These are phyloP conservation scores for Penicillium sp. DNA, from an alignment of 2,329 filamentous ascomycete species.

Conservation along the genomic window DNA sequence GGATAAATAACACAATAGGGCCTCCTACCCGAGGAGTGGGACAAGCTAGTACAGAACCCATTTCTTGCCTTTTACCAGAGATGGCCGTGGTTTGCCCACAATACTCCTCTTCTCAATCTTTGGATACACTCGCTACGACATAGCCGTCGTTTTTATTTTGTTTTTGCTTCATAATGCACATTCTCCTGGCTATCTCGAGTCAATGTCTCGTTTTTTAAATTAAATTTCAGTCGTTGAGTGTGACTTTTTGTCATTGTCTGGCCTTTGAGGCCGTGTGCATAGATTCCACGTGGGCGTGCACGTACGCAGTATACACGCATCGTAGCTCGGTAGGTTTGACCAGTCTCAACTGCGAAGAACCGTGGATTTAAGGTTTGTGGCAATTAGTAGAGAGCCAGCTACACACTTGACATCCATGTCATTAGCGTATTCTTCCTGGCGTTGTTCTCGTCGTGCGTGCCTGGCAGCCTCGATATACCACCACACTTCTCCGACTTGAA, in stretches of 20 bases:
- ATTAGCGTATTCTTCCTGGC: no score
- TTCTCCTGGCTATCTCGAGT: not conserved
- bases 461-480: no score
- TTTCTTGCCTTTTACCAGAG: slow-evolving; percentile 82
- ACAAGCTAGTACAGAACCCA: slow-evolving; percentile 72
- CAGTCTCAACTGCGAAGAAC: no score
- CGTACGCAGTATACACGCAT: no score
- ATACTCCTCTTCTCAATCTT: slow-evolving; percentile 65
- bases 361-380: no score
- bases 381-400: no score
- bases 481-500: no score
- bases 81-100: slow-evolving; percentile 70
- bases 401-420: no score
- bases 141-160: slow-evolving; percentile 48
- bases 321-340: no score
- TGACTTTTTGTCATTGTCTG: not conserved
- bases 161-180: slow-evolving; percentile 24
- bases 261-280: not conserved
- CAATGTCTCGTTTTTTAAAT: slow-evolving; percentile 1
- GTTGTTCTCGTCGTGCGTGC: no score
- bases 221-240: not conserved
- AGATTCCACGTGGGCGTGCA: not conserved
- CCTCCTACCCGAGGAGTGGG: slow-evolving; percentile 61
- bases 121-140: slow-evolving; percentile 53
- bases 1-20: slow-evolving; percentile 14